These are phyloP conservation scores for Fagus sylvatica DNA, from an alignment of 306 rosid species.

Conservation along the genomic window DNA sequence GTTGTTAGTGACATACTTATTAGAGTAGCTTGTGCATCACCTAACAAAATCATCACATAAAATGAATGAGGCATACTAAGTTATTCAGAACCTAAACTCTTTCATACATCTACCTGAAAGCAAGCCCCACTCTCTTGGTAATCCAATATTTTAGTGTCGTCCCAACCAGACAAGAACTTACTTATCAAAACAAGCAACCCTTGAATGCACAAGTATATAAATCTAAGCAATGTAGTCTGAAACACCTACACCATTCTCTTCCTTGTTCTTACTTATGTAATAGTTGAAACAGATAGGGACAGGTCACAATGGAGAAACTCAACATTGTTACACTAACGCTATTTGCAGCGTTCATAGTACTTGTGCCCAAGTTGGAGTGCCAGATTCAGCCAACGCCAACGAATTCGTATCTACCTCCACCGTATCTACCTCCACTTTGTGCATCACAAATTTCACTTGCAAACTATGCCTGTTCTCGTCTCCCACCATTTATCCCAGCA, in stretches of 20 bases:
- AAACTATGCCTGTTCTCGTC: slow-evolving; percentile 61
- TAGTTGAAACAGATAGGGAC: neutral
- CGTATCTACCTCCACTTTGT: slow-evolving; percentile 53
- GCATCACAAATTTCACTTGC: slow-evolving; percentile 67
- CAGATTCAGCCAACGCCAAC: neutral
- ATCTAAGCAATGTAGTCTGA: slow-evolving; percentile 14
- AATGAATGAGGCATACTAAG: slow-evolving; percentile 39
- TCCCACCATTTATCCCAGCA: slow-evolving; percentile 51
- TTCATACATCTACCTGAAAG: slow-evolving; percentile 3
- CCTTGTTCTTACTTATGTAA: slow-evolving; percentile 9
- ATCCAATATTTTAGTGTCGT: slow-evolving; percentile 18
- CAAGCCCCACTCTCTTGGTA: slow-evolving; percentile 47
- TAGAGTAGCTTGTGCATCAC: slow-evolving; percentile 33
- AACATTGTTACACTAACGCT: slow-evolving; percentile 17
- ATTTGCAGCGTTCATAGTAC: slow-evolving; percentile 30
- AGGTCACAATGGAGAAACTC: slow-evolving; percentile 37
- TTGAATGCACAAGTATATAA: slow-evolving; percentile 40
- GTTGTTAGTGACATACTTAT: slow-evolving; percentile 23
- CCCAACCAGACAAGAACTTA: slow-evolving; percentile 13
- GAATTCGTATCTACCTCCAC: slow-evolving; percentile 30
- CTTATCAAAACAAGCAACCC: slow-evolving; percentile 27
- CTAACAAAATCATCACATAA: slow-evolving; percentile 61
- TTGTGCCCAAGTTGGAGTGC: slow-evolving; percentile 37
- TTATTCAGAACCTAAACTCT: slow-evolving; percentile 31
- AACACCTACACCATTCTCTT: slow-evolving; percentile 27